A percentile compares a stretch with the other conserved stretches of the same genome.
Conservation (phyloP, 2,329 filamentous ascomycete genomes). For the Fusarium vanettenii region DNA sequence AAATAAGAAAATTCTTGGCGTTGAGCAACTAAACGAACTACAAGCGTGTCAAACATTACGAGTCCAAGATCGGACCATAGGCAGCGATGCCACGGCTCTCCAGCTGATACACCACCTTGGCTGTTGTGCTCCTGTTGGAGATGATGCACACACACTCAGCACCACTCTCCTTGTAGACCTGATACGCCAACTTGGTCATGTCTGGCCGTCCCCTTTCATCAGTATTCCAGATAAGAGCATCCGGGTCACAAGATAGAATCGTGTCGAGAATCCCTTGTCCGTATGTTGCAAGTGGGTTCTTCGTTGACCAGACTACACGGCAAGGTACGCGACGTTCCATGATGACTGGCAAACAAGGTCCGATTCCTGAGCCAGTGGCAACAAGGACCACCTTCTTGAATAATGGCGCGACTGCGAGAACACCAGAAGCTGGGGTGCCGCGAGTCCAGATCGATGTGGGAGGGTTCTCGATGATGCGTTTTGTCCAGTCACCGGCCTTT, state of each 20-base stretch:
- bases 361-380: slow-evolving; percentile 33
- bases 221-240: slow-evolving; percentile 63
- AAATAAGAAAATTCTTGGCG: too few relatives aligned
- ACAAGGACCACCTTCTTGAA: slow-evolving; percentile 38
- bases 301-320: slow-evolving; percentile 35
- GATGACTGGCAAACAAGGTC: slow-evolving; percentile 29
- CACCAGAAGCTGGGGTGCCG: slow-evolving; percentile 69
- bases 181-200: slow-evolving; percentile 50
- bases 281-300: slow-evolving; percentile 27
- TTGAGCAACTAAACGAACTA: neutral
- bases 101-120: slow-evolving; percentile 71
- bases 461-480: slow-evolving; percentile 66
- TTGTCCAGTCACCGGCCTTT: slow-evolving; percentile 77
- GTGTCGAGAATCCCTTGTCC: slow-evolving; percentile 24
- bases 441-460: slow-evolving; percentile 71
- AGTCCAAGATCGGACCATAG: slow-evolving; percentile 76
- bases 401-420: slow-evolving; percentile 25
- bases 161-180: slow-evolving; percentile 63
- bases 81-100: slow-evolving; percentile 71
- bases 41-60: neutral
- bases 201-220: slow-evolving; percentile 65
- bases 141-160: slow-evolving; percentile 76
- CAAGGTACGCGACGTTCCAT: slow-evolving; percentile 34
- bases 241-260: slow-evolving; percentile 21
- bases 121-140: slow-evolving; percentile 71